Percentiles rank a stretch among this genome's conserved stretches.
phyloP scores from a whole-genome alignment of 805 yeast genomes.

The Pichia rugopelliculosa region DNA sequence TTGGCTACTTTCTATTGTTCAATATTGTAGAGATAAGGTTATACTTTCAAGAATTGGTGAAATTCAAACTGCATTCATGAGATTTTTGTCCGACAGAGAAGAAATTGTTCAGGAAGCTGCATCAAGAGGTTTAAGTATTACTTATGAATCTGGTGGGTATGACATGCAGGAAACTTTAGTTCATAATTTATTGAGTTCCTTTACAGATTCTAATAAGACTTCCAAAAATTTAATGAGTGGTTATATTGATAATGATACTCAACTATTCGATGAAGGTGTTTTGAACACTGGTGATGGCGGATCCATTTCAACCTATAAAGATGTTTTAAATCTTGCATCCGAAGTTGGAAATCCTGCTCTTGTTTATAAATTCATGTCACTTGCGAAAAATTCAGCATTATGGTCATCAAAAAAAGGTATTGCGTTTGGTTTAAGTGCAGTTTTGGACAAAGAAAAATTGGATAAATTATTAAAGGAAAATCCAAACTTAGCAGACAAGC shows the following conservation, averaged over 20 bases:
- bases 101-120: slow-evolving; percentile 91
- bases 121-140: slow-evolving; percentile 74
- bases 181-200: slow-evolving; percentile 63
- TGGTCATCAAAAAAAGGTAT: slow-evolving; percentile 94
- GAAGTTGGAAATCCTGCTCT: slow-evolving; percentile 95
- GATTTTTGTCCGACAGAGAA: slow-evolving; percentile 71
- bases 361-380: slow-evolving; percentile 89
- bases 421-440: slow-evolving; percentile 87
- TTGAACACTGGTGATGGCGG: slow-evolving; percentile 78
- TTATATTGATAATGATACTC: slow-evolving; percentile 67
- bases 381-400: slow-evolving; percentile 77
- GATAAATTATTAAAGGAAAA: slow-evolving; percentile 53
- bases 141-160: slow-evolving; percentile 68
- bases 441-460: slow-evolving; percentile 70
- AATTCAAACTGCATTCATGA: slow-evolving; percentile 70
- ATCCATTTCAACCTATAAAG: slow-evolving; percentile 85
- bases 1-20: slow-evolving; percentile 77
- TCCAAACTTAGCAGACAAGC: slow-evolving; percentile 43
- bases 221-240: slow-evolving; percentile 46
- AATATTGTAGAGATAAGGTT: slow-evolving; percentile 52
- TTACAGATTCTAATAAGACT: slow-evolving; percentile 58
- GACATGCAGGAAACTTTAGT: slow-evolving; percentile 68
- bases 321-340: slow-evolving; percentile 77
- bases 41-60: slow-evolving; percentile 40
- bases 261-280: slow-evolving; percentile 76